phyloP scores from a whole-genome alignment of 176 grass and related monocot species.

The Calamus simplicifolius region DNA sequence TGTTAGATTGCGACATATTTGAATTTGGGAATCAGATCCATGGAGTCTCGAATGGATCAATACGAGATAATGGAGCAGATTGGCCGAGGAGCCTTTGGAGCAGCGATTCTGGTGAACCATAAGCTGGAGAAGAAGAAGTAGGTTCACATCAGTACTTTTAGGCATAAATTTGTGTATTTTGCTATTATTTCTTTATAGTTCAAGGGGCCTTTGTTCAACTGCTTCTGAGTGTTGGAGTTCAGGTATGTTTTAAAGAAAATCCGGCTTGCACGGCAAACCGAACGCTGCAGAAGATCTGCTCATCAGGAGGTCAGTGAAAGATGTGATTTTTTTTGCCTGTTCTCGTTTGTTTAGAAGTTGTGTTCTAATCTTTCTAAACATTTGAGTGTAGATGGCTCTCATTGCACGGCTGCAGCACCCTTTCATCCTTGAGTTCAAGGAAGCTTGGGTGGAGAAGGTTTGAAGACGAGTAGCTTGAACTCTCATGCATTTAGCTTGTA shows the following conservation, averaged over 20 bases:
- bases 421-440: conserved; percentile 92
- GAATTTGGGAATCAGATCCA: conserved; percentile 6
- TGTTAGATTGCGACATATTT: too few relatives aligned
- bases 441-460: conserved; percentile 99
- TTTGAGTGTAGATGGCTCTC: conserved; percentile 81
- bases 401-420: conserved; percentile 93
- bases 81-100: conserved; percentile 91
- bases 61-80: conserved; percentile 98
- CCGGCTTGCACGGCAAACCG: conserved; percentile 78
- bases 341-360: not conserved
- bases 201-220: too few relatives aligned
- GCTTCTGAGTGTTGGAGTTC: conserved; percentile 12
- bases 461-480: conserved; percentile 15
- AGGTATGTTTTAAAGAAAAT: conserved; percentile 99
- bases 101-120: conserved; percentile 96
- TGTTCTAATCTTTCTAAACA: conserved; percentile 7
- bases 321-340: not conserved
- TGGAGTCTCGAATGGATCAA: conserved; percentile 94
- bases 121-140: conserved; percentile 93
- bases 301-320: conserved; percentile 72
- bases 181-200: not conserved
- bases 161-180: conserved; percentile 1
- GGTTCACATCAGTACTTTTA: conserved; percentile 14
- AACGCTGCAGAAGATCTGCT: conserved; percentile 88
- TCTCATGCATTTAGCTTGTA: not conserved